Evolutionary conservation across 2,329 filamentous ascomycete species (phyloP), one percentile per base, ranked within the genome.

Genomic region (Diaporthe citrichinensis): DNA sequence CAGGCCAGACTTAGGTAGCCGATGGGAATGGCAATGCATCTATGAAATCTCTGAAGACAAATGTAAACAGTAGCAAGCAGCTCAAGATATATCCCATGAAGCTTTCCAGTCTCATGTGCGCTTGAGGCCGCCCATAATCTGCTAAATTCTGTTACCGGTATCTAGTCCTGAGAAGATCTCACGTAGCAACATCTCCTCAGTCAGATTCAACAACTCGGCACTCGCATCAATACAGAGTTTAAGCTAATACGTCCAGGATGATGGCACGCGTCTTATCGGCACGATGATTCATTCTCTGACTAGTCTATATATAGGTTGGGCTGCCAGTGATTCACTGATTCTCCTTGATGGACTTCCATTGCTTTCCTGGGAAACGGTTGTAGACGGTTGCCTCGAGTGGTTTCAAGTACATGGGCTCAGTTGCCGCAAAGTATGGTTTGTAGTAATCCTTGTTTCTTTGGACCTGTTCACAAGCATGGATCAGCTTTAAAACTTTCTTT

Each of bases 401-500:
- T 39, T 59, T 59, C 20, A 59, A 23, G n/a, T 59, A 59, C 57
- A 59, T 59, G 23, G 57, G 57, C 57, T 59, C 57, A n/a, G 23
- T 59, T 15, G 57, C 57, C 9, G 57, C 57, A 59, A 59, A 59
- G 34, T 59, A 59, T 7, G 57, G 57, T 23, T 39, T 39, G 34
- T 59, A 59, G 34, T 59, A 59, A 39, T 59, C 57, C 57, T 59
- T 59, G 17, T 39, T 59, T 10, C 57, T 34, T 59, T 59, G 57
- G 10, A 59, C 57, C 57, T 59, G 57, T 59, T 34, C 20, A 59
- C 17, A 8, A 23, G 10, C 20, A 14, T n/a, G 12, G 20, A 7
- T 39, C 5, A 25, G 57, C 3, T 39, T 23, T 9, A 4, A 10
- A 3, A 7, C 20, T 36, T 3, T 36, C 28, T 2, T n/a, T 3